Conservation (phyloP, 331 rosid genomes). For the Phaseolus coccineus region DNA sequence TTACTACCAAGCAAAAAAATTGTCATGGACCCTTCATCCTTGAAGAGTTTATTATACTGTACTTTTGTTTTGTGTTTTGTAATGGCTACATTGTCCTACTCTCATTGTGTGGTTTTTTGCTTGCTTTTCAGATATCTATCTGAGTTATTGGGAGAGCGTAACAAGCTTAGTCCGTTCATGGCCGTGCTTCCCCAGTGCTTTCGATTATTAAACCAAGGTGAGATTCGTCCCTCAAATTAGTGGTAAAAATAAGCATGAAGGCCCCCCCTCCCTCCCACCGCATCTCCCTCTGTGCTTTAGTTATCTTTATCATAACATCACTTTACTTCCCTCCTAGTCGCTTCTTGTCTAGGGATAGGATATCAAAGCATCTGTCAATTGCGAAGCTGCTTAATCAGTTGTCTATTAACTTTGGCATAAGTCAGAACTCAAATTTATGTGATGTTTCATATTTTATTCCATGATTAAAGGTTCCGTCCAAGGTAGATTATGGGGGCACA, state of each 20-base stretch:
- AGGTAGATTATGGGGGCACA: not conserved
- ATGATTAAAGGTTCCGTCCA: conserved; percentile 18
- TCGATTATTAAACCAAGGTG: conserved; percentile 92
- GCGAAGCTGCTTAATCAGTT: conserved; percentile 23
- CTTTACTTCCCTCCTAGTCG: not conserved
- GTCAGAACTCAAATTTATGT: conserved; percentile 28
- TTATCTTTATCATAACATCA: not conserved
- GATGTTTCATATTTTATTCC: not conserved
- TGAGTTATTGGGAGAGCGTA: conserved; percentile 87
- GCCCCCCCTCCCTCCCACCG: not conserved
- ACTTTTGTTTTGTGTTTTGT: conserved; percentile 5
- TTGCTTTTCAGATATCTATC: conserved; percentile 66
- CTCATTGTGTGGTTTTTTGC: conserved; percentile 20
- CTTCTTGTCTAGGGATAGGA: conserved; percentile 11
- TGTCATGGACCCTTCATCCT: not conserved
- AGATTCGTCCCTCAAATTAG: conserved; percentile 45
- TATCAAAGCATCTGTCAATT: conserved; percentile 1
- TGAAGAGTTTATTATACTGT: conserved; percentile 9
- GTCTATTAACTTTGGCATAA: conserved; percentile 3
- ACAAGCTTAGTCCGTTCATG: conserved; percentile 77
- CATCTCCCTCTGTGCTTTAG: not conserved
- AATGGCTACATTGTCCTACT: conserved; percentile 17
- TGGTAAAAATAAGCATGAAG: not conserved
- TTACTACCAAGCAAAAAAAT: not conserved
- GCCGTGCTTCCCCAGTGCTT: conserved; percentile 73